phyloP scores from a whole-genome alignment of 148 eudicot genomes.

The Camellia japonica region DNA sequence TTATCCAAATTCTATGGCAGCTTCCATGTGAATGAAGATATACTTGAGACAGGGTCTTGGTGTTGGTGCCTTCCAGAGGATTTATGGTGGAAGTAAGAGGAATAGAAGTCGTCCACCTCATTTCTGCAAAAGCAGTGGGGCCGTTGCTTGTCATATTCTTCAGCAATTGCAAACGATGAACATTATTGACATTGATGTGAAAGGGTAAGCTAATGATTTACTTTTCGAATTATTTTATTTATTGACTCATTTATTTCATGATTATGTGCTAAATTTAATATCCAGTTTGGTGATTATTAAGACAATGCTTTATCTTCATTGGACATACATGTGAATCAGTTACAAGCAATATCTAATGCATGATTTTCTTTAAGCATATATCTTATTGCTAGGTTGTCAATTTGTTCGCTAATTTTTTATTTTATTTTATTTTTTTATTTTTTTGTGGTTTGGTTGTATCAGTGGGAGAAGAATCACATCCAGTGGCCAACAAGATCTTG shows the following conservation, averaged over 20 bases:
- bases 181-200: slow-evolving; percentile 35
- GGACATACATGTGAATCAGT: too few relatives aligned
- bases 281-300: too few relatives aligned
- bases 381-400: not conserved
- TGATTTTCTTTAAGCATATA: not conserved
- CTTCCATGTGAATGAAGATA: slow-evolving; percentile 33
- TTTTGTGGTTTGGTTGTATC: not conserved
- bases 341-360: not conserved
- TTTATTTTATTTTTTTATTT: not conserved
- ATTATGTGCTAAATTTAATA: too few relatives aligned
- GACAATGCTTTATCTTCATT: too few relatives aligned
- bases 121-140: slow-evolving; percentile 43
- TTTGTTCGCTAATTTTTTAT: too few relatives aligned
- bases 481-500: slow-evolving; percentile 51
- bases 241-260: too few relatives aligned
- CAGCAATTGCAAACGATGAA: slow-evolving; percentile 34
- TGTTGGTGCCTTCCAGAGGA: slow-evolving; percentile 22
- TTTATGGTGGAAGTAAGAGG: slow-evolving; percentile 51
- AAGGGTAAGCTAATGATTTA: slow-evolving; percentile 21
- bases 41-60: too few relatives aligned
- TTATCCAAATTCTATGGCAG: slow-evolving; percentile 15
- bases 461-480: slow-evolving; percentile 56
- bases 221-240: too few relatives aligned
- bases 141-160: slow-evolving; percentile 40
- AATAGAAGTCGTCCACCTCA: slow-evolving; percentile 45